phyloP scores from a whole-genome alignment of 805 yeast species.

The Candida orba region DNA sequence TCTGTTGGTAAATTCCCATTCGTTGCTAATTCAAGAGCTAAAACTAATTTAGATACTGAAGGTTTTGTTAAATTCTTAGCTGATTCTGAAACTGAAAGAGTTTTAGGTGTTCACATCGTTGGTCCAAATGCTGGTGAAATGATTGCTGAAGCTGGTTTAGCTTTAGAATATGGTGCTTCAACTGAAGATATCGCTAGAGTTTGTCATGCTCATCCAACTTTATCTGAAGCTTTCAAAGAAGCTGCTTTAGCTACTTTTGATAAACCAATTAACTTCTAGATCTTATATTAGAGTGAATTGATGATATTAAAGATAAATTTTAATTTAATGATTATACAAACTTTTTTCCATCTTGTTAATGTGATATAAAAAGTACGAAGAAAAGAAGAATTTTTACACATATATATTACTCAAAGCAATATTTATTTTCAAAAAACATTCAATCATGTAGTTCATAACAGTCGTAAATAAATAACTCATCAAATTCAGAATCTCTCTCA shows the following conservation, averaged over 20 bases:
- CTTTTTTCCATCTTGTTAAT: background rate
- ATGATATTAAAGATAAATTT: background rate
- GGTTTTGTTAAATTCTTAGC: slow-evolving; percentile 95
- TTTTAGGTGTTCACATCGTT: slow-evolving; percentile 92
- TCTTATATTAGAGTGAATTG: background rate
- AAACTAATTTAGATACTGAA: slow-evolving; percentile 94
- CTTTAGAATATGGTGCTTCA: slow-evolving; percentile 97
- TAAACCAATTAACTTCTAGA: slow-evolving; percentile 81
- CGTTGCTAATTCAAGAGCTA: slow-evolving; percentile 98
- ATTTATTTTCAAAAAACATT: no score
- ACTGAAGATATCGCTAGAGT: slow-evolving; percentile 97
- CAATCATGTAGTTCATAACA: no score
- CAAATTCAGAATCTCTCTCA: background rate
- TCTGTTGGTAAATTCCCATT: slow-evolving; percentile 98
- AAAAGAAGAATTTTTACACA: background rate
- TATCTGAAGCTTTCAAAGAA: slow-evolving; percentile 97
- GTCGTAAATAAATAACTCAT: no score
- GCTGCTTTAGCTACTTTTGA: slow-evolving; percentile 90
- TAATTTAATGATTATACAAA: slow-evolving; percentile 1
- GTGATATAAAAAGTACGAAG: slow-evolving; percentile 1
- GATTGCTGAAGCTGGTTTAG: slow-evolving; percentile 98
- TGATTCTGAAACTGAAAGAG: slow-evolving; percentile 95
- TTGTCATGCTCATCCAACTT: slow-evolving; percentile 98
- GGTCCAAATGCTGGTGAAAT: slow-evolving; percentile 99
- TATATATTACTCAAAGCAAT: background rate